Evolutionary conservation across 2,329 filamentous ascomycete species (phyloP).

Genomic region (Pyrenophora tritici-repentis): DNA sequence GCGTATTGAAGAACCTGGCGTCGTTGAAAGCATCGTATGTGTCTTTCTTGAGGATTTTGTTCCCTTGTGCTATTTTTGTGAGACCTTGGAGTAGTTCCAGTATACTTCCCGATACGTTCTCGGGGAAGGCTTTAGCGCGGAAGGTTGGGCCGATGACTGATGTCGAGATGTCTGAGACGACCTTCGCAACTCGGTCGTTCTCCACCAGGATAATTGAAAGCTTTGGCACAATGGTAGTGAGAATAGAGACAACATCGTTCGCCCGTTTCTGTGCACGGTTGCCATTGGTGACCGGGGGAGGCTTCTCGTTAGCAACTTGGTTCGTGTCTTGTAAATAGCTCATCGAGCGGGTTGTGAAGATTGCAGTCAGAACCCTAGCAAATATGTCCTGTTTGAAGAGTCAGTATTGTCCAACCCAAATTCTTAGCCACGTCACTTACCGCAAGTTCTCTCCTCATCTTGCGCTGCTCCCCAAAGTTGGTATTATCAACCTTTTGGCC

Average conservation of each 20-base stretch:
- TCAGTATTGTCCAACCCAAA: conserved; percentile 1
- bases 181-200: conserved; percentile 78
- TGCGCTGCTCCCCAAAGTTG: conserved; percentile 91
- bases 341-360: conserved; percentile 86
- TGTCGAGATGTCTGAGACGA: conserved; percentile 78
- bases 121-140: conserved; percentile 83
- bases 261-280: conserved; percentile 50
- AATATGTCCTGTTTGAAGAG: conserved; percentile 73
- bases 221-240: conserved; percentile 78
- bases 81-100: conserved; percentile 78
- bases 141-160: conserved; percentile 82
- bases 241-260: conserved; percentile 74
- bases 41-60: conserved; percentile 93
- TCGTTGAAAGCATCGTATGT: conserved; percentile 92
- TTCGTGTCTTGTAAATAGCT: conserved; percentile 66
- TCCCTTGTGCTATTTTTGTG: conserved; percentile 74
- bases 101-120: conserved; percentile 74
- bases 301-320: conserved; percentile 37
- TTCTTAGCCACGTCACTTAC: conserved; percentile 57
- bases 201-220: conserved; percentile 84
- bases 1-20: conserved; percentile 77
- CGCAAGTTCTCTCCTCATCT: conserved; percentile 87
- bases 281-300: conserved; percentile 34
- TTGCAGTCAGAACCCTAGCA: conserved; percentile 83
- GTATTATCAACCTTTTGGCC: conserved; percentile 98